Conservation (phyloP, 2,329 filamentous ascomycete genomes). For the Aspergillus floridensis region DNA sequence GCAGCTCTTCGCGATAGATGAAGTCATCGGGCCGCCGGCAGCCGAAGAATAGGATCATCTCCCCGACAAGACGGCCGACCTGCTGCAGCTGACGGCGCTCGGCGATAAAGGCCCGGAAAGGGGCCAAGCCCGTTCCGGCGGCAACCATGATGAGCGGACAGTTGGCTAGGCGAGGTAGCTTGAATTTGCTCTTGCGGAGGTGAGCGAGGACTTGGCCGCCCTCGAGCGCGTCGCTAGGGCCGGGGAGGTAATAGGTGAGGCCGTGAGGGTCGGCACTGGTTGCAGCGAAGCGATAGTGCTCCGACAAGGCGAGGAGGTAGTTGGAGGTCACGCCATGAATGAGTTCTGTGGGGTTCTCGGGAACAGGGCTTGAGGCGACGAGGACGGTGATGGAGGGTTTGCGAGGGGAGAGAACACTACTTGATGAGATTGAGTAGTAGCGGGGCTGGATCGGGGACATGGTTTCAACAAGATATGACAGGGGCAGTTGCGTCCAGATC, state of each 20-base stretch:
- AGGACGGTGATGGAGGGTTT: constrained; percentile 74
- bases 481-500: constrained; percentile 75
- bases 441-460: constrained; percentile 84
- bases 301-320: constrained; percentile 70
- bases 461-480: constrained; percentile 84
- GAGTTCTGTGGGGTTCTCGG: constrained; percentile 64
- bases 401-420: constrained; percentile 47
- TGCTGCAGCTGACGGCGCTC: constrained; percentile 40
- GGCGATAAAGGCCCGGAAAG: constrained; percentile 45
- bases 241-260: constrained; percentile 74
- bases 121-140: constrained; percentile 52
- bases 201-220: constrained; percentile 87
- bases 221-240: constrained; percentile 87
- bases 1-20: constrained; percentile 34
- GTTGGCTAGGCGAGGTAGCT: constrained; percentile 60
- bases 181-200: constrained; percentile 93
- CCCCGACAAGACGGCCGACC: constrained; percentile 37
- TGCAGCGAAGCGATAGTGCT: constrained; percentile 59
- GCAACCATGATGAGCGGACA: constrained; percentile 54
- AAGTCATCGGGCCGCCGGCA: constrained; percentile 38
- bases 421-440: constrained; percentile 93
- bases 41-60: constrained; percentile 45
- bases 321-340: constrained; percentile 92
- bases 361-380: constrained; percentile 72
- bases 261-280: constrained; percentile 64